These are phyloP conservation scores for Phaeosphaeriaceae sp. DNA, from an alignment of 2,329 filamentous ascomycete genomes.

Conservation along the genomic window DNA sequence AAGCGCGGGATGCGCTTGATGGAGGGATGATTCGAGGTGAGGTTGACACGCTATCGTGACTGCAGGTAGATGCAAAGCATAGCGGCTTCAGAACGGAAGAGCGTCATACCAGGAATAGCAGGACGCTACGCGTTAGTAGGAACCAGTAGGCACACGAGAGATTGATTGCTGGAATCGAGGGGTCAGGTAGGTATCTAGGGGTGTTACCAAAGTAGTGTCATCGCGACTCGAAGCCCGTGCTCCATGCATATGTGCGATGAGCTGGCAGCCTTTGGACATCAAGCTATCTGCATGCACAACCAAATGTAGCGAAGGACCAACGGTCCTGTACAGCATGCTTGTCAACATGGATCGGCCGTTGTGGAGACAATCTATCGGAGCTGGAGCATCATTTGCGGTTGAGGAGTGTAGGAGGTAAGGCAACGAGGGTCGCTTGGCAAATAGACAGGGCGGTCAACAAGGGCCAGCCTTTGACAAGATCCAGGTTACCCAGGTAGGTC, in stretches of 20 bases:
- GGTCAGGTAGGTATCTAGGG: slow-evolving; percentile 40
- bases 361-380: slow-evolving; percentile 33
- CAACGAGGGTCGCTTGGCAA: slow-evolving; percentile 32
- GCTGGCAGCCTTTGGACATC: slow-evolving; percentile 46
- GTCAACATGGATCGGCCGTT: slow-evolving; percentile 42
- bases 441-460: slow-evolving; percentile 17
- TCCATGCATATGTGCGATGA: slow-evolving; percentile 47
- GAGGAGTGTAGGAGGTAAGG: slow-evolving; percentile 15
- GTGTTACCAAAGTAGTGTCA: slow-evolving; percentile 42
- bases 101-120: slow-evolving; percentile 43
- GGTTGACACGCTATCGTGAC: slow-evolving; percentile 46
- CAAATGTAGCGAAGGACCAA: slow-evolving; percentile 44
- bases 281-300: slow-evolving; percentile 44
- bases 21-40: slow-evolving; percentile 38
- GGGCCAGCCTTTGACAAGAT: slow-evolving; percentile 31
- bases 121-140: slow-evolving; percentile 36
- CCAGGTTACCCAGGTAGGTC: no score
- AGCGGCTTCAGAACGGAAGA: slow-evolving; percentile 39
- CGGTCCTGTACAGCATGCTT: slow-evolving; percentile 41
- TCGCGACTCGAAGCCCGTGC: slow-evolving; percentile 40
- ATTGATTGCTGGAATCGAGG: slow-evolving; percentile 47
- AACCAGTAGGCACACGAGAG: slow-evolving; percentile 26
- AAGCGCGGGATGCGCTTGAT: slow-evolving; percentile 44
- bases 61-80: slow-evolving; percentile 40
- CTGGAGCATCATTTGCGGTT: slow-evolving; percentile 29